These are phyloP conservation scores for Debaryomyces tyrocola DNA, from an alignment of 805 yeast genomes.

Conservation along the genomic window DNA sequence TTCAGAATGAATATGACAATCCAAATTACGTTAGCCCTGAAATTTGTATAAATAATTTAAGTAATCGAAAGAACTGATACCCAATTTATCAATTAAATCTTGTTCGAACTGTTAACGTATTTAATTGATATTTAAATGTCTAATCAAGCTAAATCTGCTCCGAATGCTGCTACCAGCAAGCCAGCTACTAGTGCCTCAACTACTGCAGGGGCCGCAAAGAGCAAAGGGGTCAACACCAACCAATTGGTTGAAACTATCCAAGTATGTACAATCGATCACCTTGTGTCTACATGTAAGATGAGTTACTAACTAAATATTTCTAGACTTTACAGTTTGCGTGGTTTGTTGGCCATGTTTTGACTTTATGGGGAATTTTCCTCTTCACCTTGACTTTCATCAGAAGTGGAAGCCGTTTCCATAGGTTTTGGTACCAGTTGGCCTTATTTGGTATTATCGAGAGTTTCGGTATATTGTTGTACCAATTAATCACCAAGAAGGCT, in stretches of 20 bases:
- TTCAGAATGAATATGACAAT: neutral
- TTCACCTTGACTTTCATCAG: slow-evolving; percentile 34
- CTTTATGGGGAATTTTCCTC: slow-evolving; percentile 30
- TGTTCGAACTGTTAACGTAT: neutral
- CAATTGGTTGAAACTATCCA: slow-evolving; percentile 20
- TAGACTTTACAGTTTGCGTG: slow-evolving; percentile 70
- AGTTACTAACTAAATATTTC: slow-evolving; percentile 8
- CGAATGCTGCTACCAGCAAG: neutral
- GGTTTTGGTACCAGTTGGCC: slow-evolving; percentile 55
- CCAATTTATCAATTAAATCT: neutral
- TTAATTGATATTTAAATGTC: neutral
- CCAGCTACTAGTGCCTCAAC: slow-evolving; percentile 1
- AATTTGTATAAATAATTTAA: neutral
- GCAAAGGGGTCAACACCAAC: neutral
- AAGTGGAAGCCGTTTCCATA: slow-evolving; percentile 21
- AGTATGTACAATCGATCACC: slow-evolving; percentile 10
- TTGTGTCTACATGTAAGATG: neutral
- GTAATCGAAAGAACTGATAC: neutral
- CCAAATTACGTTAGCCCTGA: neutral
- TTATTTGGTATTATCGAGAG: slow-evolving; percentile 67
- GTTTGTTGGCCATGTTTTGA: slow-evolving; percentile 53
- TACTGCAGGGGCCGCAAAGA: neutral
- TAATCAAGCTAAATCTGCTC: neutral
- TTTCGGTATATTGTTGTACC: slow-evolving; percentile 73
- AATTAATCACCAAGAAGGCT: slow-evolving; percentile 39